Conservation (phyloP, 164 flowering plant genomes). For the Buxus sempervirens region DNA sequence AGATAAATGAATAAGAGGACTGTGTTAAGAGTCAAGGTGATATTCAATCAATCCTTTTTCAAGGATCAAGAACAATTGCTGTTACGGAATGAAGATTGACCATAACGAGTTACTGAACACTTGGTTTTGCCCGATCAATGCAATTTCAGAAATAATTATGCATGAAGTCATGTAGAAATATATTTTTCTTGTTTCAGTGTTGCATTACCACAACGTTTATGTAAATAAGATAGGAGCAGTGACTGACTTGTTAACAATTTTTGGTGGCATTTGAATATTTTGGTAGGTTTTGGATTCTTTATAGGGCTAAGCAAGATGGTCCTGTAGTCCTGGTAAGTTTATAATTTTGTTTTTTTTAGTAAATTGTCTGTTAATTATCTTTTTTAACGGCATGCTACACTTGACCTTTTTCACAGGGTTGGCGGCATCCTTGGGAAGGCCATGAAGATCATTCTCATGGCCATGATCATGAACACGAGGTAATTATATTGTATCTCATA, state of each 20-base stretch:
- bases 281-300: conserved; percentile 40
- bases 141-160: too few species aligned
- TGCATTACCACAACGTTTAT: too few species aligned
- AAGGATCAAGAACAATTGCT: too few species aligned
- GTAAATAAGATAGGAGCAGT: background rate
- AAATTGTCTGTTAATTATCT: background rate
- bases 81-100: too few species aligned
- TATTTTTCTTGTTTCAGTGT: too few species aligned
- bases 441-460: conserved; percentile 66
- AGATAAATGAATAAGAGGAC: too few species aligned
- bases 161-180: too few species aligned
- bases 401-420: conserved; percentile 47
- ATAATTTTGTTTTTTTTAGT: background rate
- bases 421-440: conserved; percentile 94
- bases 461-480: conserved; percentile 44
- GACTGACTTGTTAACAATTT: background rate
- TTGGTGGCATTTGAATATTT: background rate
- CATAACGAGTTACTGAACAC: too few species aligned
- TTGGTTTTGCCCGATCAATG: too few species aligned
- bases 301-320: conserved; percentile 40
- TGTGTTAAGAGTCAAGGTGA: too few species aligned
- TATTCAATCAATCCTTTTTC: too few species aligned
- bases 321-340: conserved; percentile 39
- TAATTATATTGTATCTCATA: conserved; percentile 4
- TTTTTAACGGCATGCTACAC: background rate